Evolutionary conservation across 805 yeast species (phyloP).

Genomic region (Kodamaea nitidulidarum): DNA sequence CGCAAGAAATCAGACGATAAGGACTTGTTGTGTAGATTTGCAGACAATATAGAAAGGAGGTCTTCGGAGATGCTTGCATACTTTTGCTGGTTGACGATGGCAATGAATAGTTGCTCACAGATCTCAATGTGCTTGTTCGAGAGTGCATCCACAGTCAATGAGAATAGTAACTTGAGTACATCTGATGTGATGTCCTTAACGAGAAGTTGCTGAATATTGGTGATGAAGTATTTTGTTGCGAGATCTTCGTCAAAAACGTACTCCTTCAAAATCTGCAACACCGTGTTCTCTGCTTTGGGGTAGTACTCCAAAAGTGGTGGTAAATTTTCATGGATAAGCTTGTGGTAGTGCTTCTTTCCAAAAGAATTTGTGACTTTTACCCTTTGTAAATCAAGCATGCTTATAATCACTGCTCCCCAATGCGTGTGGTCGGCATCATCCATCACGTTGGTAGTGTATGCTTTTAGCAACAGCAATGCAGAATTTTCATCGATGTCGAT

Average conservation of each 20-base stretch:
- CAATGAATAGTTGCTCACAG: slow-evolving; percentile 48
- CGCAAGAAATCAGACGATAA: slow-evolving; percentile 51
- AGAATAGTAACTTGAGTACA: slow-evolving; percentile 21
- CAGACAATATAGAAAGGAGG: slow-evolving; percentile 45
- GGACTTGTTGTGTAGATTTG: slow-evolving; percentile 41
- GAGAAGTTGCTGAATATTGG: slow-evolving; percentile 28
- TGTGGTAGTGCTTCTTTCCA: slow-evolving; percentile 26
- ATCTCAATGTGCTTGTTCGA: slow-evolving; percentile 20
- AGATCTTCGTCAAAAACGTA: slow-evolving; percentile 15
- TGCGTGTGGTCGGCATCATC: slow-evolving; percentile 4
- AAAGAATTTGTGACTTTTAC: slow-evolving; percentile 19
- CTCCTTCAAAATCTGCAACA: slow-evolving; percentile 7
- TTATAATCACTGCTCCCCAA: slow-evolving; percentile 26
- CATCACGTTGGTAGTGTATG: slow-evolving; percentile 4
- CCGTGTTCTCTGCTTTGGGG: neutral
- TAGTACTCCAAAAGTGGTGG: slow-evolving; percentile 3
- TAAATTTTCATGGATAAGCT: slow-evolving; percentile 21
- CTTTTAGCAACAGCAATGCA: slow-evolving; percentile 23
- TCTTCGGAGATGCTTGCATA: slow-evolving; percentile 39
- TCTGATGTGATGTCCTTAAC: slow-evolving; percentile 5
- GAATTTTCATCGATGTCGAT: slow-evolving; percentile 31
- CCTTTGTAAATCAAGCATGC: slow-evolving; percentile 23
- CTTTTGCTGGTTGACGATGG: slow-evolving; percentile 28
- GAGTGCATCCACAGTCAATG: slow-evolving; percentile 19
- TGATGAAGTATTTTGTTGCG: slow-evolving; percentile 16